A percentile compares a stretch with the other conserved stretches of the same genome.
phyloP scores from a whole-genome alignment of 495 filamentous ascomycete genomes.

The Clavariopsis aquatica region DNA sequence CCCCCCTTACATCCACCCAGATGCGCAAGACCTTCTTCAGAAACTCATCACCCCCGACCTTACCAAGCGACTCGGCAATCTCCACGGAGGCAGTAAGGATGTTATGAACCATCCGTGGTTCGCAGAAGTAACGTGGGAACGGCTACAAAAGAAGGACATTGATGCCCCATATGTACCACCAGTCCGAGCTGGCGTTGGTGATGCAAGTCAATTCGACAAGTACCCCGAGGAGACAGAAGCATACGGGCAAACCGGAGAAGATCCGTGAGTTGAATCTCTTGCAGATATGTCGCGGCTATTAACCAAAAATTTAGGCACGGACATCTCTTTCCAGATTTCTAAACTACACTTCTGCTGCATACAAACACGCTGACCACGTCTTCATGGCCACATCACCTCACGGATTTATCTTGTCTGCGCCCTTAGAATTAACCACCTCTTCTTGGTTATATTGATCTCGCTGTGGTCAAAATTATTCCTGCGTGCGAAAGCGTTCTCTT shows the following conservation, averaged over 20 bases:
- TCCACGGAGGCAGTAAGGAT: conserved; percentile 88
- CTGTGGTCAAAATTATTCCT: neutral
- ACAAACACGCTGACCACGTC: neutral
- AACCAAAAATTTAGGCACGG: conserved; percentile 27
- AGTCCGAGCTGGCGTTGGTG: conserved; percentile 86
- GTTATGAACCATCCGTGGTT: conserved; percentile 98
- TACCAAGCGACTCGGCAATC: conserved; percentile 90
- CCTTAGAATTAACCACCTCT: neutral
- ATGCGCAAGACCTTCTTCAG: conserved; percentile 88
- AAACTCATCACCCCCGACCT: conserved; percentile 92
- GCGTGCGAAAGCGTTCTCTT: neutral
- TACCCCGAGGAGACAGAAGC: conserved; percentile 95
- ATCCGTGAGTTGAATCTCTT: conserved; percentile 66
- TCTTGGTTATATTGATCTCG: neutral
- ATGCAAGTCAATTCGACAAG: conserved; percentile 96
- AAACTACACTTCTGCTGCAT: neutral
- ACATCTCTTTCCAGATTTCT: conserved; percentile 36
- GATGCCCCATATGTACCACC: conserved; percentile 98
- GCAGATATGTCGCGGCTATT: conserved; percentile 1
- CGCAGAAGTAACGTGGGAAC: conserved; percentile 95
- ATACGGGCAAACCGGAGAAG: conserved; percentile 74
- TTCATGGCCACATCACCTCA: neutral
- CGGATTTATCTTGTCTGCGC: neutral
- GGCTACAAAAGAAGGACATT: conserved; percentile 89
- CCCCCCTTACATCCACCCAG: conserved; percentile 89